Evolutionary conservation across 2,329 filamentous ascomycete genomes (phyloP).

Genomic region (Neospermospora avenae): DNA sequence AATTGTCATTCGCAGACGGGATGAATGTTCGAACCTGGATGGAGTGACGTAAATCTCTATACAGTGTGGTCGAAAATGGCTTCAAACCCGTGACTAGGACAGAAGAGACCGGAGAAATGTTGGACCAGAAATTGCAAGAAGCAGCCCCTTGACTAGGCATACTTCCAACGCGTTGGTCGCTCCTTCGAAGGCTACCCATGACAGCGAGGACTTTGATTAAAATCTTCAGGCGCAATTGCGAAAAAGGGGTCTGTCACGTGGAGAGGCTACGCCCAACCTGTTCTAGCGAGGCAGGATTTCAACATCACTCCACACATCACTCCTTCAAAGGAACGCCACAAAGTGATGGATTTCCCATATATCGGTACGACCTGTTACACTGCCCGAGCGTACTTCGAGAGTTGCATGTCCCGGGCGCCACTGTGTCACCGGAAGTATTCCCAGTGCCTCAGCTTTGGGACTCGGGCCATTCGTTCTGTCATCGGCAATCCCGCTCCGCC

Average conservation of each 20-base stretch:
- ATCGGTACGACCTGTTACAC: background rate
- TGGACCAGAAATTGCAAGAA: no score
- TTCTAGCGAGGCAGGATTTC: background rate
- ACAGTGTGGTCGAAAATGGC: no score
- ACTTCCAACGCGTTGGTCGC: no score
- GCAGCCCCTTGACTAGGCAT: no score
- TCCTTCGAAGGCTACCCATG: no score
- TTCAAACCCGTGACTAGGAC: no score
- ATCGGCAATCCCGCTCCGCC: background rate
- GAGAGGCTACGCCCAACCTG: background rate
- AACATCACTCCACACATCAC: background rate
- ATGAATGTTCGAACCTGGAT: no score
- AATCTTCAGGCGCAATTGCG: background rate
- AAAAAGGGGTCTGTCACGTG: background rate
- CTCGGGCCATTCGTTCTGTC: background rate
- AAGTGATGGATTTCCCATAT: background rate
- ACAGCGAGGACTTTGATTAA: background rate
- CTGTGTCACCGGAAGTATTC: background rate
- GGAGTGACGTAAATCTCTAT: background rate
- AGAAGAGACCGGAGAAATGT: no score
- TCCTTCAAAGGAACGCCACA: background rate
- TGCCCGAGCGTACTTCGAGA: background rate
- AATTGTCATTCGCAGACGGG: background rate
- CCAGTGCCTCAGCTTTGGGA: background rate
- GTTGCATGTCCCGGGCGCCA: background rate